These are phyloP conservation scores for Galerina sulciceps DNA, from an alignment of 768 basidiomycete species.

Conservation along the genomic window DNA sequence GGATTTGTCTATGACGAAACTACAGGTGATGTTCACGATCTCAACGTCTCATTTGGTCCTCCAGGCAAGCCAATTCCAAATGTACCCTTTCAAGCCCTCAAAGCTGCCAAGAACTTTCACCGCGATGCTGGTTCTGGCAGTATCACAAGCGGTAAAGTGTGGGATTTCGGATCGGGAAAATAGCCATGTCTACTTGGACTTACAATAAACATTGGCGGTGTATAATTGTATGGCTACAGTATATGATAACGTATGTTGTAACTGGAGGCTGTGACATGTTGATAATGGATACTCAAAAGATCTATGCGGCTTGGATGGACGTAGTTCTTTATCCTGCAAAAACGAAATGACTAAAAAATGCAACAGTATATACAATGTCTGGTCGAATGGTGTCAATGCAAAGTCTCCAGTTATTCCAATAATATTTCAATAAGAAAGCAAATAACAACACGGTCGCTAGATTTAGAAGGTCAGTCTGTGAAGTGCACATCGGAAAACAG, in stretches of 20 bases:
- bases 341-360: constrained; percentile 1
- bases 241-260: neutral
- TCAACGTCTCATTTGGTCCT: constrained; percentile 47
- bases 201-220: too few species aligned
- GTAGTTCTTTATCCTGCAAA: constrained; percentile 1
- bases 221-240: neutral
- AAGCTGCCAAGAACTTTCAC: constrained; percentile 32
- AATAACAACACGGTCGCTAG: neutral
- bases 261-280: neutral
- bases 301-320: neutral
- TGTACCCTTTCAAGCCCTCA: constrained; percentile 35
- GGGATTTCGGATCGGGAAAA: constrained; percentile 19
- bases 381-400: constrained; percentile 9
- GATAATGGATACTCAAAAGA: neutral
- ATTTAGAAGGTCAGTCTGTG: neutral
- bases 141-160: constrained; percentile 28
- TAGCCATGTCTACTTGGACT: neutral
- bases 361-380: constrained; percentile 7
- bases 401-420: constrained; percentile 2
- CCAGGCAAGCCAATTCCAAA: constrained; percentile 36
- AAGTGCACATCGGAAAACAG: neutral
- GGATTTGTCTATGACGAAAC: constrained; percentile 62
- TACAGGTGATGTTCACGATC: constrained; percentile 51
- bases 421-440: neutral
- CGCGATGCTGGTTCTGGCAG: constrained; percentile 20